These are phyloP conservation scores for Colletotrichum sp. DNA, from an alignment of 2,329 filamentous ascomycete species.

Conservation along the genomic window DNA sequence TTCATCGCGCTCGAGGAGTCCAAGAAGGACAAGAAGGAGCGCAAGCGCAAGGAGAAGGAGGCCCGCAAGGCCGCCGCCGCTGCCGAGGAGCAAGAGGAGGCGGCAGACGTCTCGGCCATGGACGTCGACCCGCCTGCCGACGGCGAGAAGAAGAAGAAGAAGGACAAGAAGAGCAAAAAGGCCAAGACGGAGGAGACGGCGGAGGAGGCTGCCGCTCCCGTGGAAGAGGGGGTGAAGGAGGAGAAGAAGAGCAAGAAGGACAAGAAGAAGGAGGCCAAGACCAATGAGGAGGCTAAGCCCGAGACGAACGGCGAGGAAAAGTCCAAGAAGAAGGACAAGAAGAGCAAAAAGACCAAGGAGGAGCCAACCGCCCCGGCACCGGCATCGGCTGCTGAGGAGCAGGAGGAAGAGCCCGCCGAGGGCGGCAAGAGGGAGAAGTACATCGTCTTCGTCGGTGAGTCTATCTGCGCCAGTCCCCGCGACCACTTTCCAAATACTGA, in stretches of 20 bases:
- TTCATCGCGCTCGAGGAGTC: slow-evolving; percentile 20
- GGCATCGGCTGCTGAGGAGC: not conserved
- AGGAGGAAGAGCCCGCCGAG: slow-evolving; percentile 9
- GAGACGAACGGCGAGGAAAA: slow-evolving; percentile 30
- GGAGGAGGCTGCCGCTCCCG: slow-evolving; percentile 20
- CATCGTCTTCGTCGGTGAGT: slow-evolving; percentile 75
- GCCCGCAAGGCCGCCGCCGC: slow-evolving; percentile 14
- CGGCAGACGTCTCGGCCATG: slow-evolving; percentile 9
- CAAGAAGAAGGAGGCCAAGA: slow-evolving; percentile 29
- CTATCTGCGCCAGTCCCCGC: slow-evolving; percentile 5
- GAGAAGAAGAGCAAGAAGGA: slow-evolving; percentile 28
- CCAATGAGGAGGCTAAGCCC: slow-evolving; percentile 40
- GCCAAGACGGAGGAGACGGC: slow-evolving; percentile 21
- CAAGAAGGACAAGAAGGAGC: slow-evolving; percentile 30
- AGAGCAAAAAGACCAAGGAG: slow-evolving; percentile 41
- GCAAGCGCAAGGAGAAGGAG: slow-evolving; percentile 30
- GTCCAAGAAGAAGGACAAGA: slow-evolving; percentile 23
- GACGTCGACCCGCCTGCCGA: slow-evolving; percentile 9
- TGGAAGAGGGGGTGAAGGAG: slow-evolving; percentile 35
- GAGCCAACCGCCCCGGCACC: slow-evolving; percentile 22
- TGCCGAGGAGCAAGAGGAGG: not conserved
- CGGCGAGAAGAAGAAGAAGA: slow-evolving; percentile 31
- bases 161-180: slow-evolving; percentile 25
- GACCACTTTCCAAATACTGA: not conserved
- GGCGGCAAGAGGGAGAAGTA: slow-evolving; percentile 60